Base-by-base conservation (phyloP, 169 alveolate species). In the Cryptosporidium parvum region DNA sequence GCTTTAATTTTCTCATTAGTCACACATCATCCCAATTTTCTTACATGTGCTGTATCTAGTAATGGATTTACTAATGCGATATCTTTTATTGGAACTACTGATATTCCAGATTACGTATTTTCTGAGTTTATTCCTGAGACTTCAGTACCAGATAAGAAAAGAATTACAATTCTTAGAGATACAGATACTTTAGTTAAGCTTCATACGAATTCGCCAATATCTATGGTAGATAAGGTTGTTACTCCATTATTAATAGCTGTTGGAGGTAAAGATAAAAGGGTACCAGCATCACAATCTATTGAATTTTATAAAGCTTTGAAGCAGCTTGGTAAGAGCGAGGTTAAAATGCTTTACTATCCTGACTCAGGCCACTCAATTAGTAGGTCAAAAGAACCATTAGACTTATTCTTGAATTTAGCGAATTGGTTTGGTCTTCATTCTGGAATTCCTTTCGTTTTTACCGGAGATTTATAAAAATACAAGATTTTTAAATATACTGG, bases 271-370 rank as follows among this genome's bases (percentile, higher is more conserved):
- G 89, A 80, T 62, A 29, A 14, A n/a, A 37, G 89, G 4, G 89
- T 80, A 23, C 89, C 89, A 14, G 44, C 48, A 10, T 10, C 75
- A 23, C 89, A 80, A 39, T 62, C 89, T 23, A 80, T 80, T 80
- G 89, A 80, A 67, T 80, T 62, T 80, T 80, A 80, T 35, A 80
- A 21, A 26, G 75, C 75, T 2, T 69, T 80, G 7, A 59, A 80
- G 29, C 37, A 59, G 70, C 23, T 61, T 23, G 89, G 89, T 6
- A 80, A 80, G 26, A 9, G 58, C n/a, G 56, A 62, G 5, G 89
- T 80, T n/a, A 80, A 51, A 33, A 62, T 80, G 73, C 68, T 80
- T 14, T 48, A 62, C 2, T 80, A 61, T 51, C 75, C 89, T 18
- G 56, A 65, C 33, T 23, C 65, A 37, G 80, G 68, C 0, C 89